These are phyloP conservation scores for Ambispora gerdemannii DNA, from an alignment of 192 early-diverging fungal species.

Conservation along the genomic window DNA sequence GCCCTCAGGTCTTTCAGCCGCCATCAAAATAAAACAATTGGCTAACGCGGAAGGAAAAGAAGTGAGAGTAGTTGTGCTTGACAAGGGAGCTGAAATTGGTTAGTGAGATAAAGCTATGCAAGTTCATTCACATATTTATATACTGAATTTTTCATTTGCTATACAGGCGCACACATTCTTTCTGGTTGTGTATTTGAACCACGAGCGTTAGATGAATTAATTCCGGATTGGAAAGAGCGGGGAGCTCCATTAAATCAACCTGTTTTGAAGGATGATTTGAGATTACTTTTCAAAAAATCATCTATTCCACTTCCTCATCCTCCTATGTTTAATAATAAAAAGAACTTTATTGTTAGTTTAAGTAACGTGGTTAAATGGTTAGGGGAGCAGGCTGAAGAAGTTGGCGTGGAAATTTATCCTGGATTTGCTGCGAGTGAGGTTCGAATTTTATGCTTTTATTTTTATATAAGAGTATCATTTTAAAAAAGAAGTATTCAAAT, in stretches of 20 bases:
- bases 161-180: conserved; percentile 85
- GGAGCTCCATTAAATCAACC: conserved; percentile 90
- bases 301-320: conserved; percentile 87
- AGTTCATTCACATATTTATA: neutral
- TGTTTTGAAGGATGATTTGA: conserved; percentile 80
- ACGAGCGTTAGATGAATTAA: conserved; percentile 87
- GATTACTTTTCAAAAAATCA: conserved; percentile 70
- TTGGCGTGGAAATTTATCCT: conserved; percentile 92
- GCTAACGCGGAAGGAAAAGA: conserved; percentile 81
- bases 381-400: conserved; percentile 93
- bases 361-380: conserved; percentile 94
- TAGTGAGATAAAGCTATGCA: conserved; percentile 1
- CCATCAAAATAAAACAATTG: conserved; percentile 90
- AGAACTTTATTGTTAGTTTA: conserved; percentile 96
- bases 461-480: neutral
- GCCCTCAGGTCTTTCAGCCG: conserved; percentile 91
- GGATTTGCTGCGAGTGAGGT: conserved; percentile 89
- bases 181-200: conserved; percentile 95
- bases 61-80: conserved; percentile 83
- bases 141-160: neutral
- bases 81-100: conserved; percentile 94
- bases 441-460: neutral
- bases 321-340: conserved; percentile 93
- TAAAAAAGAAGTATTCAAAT: neutral
- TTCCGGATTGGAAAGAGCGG: conserved; percentile 96